Conservation (phyloP, 176 grass and related monocot genomes). For the Triticum turgidum region DNA sequence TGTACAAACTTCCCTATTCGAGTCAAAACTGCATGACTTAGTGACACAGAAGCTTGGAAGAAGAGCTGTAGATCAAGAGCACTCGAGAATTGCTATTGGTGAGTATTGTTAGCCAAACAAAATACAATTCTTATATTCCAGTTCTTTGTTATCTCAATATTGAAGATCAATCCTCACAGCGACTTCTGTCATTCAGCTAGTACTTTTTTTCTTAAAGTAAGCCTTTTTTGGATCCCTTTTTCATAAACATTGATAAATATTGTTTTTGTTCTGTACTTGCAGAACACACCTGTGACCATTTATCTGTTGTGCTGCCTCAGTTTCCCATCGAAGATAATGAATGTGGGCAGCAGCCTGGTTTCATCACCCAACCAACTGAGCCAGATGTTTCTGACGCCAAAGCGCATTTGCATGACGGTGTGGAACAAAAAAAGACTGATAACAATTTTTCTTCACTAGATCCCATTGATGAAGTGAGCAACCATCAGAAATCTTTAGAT, state of each 20-base stretch:
- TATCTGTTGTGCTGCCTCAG: conserved; percentile 24
- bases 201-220: conserved; percentile 7
- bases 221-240: not conserved
- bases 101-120: not conserved
- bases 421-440: conserved; percentile 20
- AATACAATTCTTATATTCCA: conserved; percentile 19
- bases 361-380: conserved; percentile 24
- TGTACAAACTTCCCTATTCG: conserved; percentile 1
- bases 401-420: conserved; percentile 25
- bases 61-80: conserved; percentile 1
- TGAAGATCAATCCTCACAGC: not conserved
- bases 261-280: conserved; percentile 9
- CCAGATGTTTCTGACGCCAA: conserved; percentile 27
- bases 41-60: not conserved
- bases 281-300: conserved; percentile 26
- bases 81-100: conserved; percentile 33
- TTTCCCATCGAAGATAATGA: not conserved
- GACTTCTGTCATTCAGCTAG: not conserved
- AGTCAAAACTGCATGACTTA: conserved; percentile 1
- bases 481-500: conserved; percentile 15
- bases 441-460: conserved; percentile 21
- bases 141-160: not conserved
- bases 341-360: conserved; percentile 3
- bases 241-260: conserved; percentile 1
- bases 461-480: conserved; percentile 28